Conservation (phyloP, 768 basidiomycete species). For the Cyclocybe aegerita region DNA sequence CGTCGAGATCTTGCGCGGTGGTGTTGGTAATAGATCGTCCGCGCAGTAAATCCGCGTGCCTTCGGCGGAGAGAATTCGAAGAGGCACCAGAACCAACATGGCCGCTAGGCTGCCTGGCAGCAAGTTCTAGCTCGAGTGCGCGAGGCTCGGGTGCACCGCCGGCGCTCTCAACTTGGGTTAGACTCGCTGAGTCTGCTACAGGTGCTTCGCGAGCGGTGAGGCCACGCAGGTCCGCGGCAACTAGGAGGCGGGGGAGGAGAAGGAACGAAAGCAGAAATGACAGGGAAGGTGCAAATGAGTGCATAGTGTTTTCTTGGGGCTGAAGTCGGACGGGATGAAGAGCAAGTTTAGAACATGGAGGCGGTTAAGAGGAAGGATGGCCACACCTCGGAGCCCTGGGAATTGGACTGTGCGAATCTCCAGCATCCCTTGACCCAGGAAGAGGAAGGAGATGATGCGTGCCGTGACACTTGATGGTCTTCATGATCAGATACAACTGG, state of each 20-base stretch:
- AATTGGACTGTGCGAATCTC: too few relatives aligned
- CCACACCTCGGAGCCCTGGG: too few relatives aligned
- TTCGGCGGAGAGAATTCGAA: constrained; percentile 2
- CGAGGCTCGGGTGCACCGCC: too few relatives aligned
- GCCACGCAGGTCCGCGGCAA: constrained; percentile 2
- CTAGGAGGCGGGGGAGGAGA: constrained; percentile 4
- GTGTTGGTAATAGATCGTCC: not conserved
- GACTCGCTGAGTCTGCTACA: too few relatives aligned
- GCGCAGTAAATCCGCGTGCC: constrained; percentile 3
- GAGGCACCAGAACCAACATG: not conserved
- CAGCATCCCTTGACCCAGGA: not conserved
- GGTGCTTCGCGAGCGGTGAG: not conserved
- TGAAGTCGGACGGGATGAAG: not conserved
- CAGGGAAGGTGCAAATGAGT: constrained; percentile 20
- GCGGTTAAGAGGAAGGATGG: too few relatives aligned
- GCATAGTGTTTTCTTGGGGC: constrained; percentile 7
- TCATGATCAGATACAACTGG: not conserved
- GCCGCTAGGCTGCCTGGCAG: not conserved
- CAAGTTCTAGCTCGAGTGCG: too few relatives aligned
- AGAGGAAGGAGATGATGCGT: not conserved
- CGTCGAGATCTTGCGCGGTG: not conserved
- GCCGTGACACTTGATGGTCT: not conserved
- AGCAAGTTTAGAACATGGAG: not conserved
- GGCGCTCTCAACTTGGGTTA: too few relatives aligned
- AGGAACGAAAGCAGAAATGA: constrained; percentile 16